Conservation (phyloP, 2,329 filamentous ascomycete species). For the Elsinoe ampelina region DNA sequence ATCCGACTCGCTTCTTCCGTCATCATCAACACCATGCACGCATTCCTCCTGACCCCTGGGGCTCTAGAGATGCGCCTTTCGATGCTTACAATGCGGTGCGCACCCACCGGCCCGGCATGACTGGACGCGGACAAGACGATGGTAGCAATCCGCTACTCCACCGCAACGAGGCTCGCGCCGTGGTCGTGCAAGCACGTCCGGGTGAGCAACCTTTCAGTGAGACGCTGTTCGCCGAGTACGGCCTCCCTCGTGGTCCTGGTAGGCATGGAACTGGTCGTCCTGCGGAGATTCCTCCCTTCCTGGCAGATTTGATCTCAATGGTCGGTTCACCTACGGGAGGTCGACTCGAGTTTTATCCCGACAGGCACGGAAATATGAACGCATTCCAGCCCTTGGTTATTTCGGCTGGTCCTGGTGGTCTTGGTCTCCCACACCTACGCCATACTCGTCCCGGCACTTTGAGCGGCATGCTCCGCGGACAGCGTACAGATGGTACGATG, state of each 20-base stretch:
- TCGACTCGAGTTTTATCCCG: slow-evolving; percentile 5
- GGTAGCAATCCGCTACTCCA: slow-evolving; percentile 80
- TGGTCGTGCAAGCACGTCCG: slow-evolving; percentile 9
- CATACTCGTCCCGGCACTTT: not conserved
- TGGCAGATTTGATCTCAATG: slow-evolving; percentile 16
- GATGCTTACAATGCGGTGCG: slow-evolving; percentile 34
- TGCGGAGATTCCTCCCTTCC: slow-evolving; percentile 9
- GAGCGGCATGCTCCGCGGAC: slow-evolving; percentile 34
- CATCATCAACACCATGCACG: slow-evolving; percentile 35
- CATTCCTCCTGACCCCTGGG: slow-evolving; percentile 10
- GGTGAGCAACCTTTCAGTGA: slow-evolving; percentile 8
- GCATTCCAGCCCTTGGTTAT: slow-evolving; percentile 15
- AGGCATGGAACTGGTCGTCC: not conserved
- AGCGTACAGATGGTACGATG: slow-evolving; percentile 32
- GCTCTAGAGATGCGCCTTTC: not conserved
- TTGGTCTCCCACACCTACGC: not conserved
- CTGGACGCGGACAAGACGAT: slow-evolving; percentile 56
- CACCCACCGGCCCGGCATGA: slow-evolving; percentile 30
- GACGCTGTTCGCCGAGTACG: slow-evolving; percentile 5
- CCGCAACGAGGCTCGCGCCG: slow-evolving; percentile 17
- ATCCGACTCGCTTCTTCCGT: slow-evolving; percentile 30
- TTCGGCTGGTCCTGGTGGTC: slow-evolving; percentile 7
- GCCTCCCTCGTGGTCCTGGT: not conserved
- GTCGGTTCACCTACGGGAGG: slow-evolving; percentile 14
- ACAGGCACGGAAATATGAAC: not conserved